phyloP scores from a whole-genome alignment of 805 yeast species.

The Saturnispora halmiae region DNA sequence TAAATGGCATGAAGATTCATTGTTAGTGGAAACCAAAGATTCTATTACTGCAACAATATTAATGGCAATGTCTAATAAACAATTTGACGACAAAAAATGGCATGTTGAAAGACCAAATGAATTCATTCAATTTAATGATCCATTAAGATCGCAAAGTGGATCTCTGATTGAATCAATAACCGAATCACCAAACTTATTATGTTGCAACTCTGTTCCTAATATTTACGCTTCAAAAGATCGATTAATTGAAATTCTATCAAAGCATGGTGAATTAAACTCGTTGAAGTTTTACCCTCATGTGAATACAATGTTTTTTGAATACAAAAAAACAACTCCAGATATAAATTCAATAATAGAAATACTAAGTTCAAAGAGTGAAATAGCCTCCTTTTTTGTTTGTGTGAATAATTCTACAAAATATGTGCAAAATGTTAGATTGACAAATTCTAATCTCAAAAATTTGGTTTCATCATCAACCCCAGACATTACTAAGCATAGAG shows the following conservation, averaged over 20 bases:
- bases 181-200: constrained; percentile 19
- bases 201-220: constrained; percentile 38
- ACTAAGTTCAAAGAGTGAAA: constrained; percentile 28
- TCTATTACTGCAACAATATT: neutral
- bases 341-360: constrained; percentile 24
- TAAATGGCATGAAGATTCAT: neutral
- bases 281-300: constrained; percentile 37
- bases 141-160: neutral
- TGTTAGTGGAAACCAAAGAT: neutral
- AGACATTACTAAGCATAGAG: constrained; percentile 16
- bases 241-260: constrained; percentile 33
- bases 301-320: constrained; percentile 47
- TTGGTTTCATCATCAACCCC: constrained; percentile 9
- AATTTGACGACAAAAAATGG: neutral
- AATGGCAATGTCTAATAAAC: neutral
- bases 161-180: constrained; percentile 32
- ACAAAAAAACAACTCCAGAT: neutral
- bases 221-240: constrained; percentile 34
- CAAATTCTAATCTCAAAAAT: constrained; percentile 18
- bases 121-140: constrained; percentile 25
- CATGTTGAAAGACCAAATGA: constrained; percentile 35
- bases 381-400: constrained; percentile 34
- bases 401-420: constrained; percentile 22
- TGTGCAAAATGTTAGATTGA: constrained; percentile 17
- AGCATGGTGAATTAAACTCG: constrained; percentile 32